Percentiles rank a stretch among this genome's conserved stretches.
phyloP scores from a whole-genome alignment of 129 eudicot species.

The Flaveria sonorensis region DNA sequence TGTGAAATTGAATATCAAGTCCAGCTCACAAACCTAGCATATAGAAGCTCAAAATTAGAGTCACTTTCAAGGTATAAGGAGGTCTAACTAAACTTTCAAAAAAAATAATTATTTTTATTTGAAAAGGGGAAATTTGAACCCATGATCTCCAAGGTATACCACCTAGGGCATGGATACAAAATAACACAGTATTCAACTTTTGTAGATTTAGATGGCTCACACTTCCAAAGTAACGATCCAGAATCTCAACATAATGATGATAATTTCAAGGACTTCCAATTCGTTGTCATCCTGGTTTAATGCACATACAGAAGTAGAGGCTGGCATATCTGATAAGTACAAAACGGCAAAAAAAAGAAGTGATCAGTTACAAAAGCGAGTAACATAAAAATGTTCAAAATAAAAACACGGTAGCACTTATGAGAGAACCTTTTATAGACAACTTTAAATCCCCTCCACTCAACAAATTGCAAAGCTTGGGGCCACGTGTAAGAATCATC shows the following conservation, averaged over 20 bases:
- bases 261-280: constrained; percentile 84
- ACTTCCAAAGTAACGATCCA: constrained; percentile 94
- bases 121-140: constrained; percentile 1
- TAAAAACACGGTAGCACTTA: constrained; percentile 7
- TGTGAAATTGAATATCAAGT: constrained; percentile 88
- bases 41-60: constrained; percentile 26
- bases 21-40: constrained; percentile 89
- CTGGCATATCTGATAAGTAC: constrained; percentile 77
- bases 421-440: constrained; percentile 77
- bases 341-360: background rate
- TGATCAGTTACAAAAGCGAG: constrained; percentile 4
- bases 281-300: constrained; percentile 93
- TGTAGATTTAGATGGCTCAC: constrained; percentile 47
- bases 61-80: background rate
- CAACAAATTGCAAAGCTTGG: constrained; percentile 92
- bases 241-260: constrained; percentile 93
- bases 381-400: too few relatives aligned
- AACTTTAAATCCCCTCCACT: constrained; percentile 93
- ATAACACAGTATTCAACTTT: background rate
- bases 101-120: too few relatives aligned
- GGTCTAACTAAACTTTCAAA: background rate
- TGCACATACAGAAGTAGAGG: constrained; percentile 95
- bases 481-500: constrained; percentile 77
- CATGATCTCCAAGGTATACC: constrained; percentile 4
- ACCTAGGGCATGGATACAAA: background rate